A percentile compares a stretch with the other conserved stretches of the same genome.
Evolutionary conservation across 305 asterid genomes (phyloP).

Genomic region (Stenogyne calaminthoides): DNA sequence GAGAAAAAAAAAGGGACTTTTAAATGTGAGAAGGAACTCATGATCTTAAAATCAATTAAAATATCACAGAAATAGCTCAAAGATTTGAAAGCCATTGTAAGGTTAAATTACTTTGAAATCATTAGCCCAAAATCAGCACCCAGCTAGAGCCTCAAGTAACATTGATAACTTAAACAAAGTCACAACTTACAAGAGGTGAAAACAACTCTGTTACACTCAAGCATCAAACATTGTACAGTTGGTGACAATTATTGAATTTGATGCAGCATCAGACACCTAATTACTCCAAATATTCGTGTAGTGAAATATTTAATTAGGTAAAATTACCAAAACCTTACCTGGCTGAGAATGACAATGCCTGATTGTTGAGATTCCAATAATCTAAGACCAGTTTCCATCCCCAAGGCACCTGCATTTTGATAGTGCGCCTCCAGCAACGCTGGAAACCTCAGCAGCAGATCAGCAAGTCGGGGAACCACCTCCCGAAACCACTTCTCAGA

Average conservation of each 20-base stretch:
- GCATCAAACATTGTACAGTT: background rate
- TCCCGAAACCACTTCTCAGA: no score
- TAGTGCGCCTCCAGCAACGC: constrained; percentile 68
- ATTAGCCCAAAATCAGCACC: background rate
- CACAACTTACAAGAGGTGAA: no score
- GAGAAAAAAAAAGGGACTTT: background rate
- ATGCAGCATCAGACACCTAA: no score
- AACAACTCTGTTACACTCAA: background rate
- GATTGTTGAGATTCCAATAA: constrained; percentile 64
- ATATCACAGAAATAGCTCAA: background rate
- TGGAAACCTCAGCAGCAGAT: constrained; percentile 47
- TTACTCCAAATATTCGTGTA: no score
- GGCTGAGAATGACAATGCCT: constrained; percentile 75
- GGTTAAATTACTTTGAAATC: background rate
- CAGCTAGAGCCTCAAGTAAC: background rate
- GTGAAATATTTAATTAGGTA: no score
- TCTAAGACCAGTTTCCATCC: constrained; percentile 60
- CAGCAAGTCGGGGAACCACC: no score
- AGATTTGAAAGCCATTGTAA: background rate
- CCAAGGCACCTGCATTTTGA: constrained; percentile 42
- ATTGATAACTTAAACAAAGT: no score
- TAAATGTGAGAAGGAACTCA: background rate
- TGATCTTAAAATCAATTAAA: background rate
- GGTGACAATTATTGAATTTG: no score
- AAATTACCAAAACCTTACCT: constrained; percentile 39